Conservation (phyloP, 1,139 yeast species). For the Wickerhamomyces sp. region DNA sequence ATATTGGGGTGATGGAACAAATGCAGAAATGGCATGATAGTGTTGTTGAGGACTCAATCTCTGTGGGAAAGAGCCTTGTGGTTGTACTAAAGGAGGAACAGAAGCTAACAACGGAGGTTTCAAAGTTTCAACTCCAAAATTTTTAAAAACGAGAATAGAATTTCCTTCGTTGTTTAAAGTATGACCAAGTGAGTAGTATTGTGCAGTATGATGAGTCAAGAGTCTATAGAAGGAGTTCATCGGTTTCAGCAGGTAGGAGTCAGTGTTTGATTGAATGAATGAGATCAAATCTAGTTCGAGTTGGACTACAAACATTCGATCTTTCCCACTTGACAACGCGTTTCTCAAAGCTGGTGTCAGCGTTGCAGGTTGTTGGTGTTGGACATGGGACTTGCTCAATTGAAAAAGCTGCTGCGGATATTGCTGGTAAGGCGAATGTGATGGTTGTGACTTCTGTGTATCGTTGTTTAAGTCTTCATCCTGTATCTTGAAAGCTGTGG, state of each 20-base stretch:
- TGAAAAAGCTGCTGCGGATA: not conserved
- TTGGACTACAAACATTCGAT: constrained; percentile 46
- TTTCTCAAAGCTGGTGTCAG: constrained; percentile 27
- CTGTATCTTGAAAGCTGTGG: too few species aligned
- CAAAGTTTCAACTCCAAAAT: constrained; percentile 19
- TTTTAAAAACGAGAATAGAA: constrained; percentile 36
- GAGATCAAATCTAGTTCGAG: constrained; percentile 44
- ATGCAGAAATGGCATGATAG: not conserved
- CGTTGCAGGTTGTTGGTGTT: constrained; percentile 4
- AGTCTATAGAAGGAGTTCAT: constrained; percentile 65
- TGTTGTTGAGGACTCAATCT: not conserved
- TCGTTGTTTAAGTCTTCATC: too few species aligned
- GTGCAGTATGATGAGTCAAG: constrained; percentile 64
- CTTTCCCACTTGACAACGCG: constrained; percentile 43
- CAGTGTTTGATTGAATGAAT: constrained; percentile 31
- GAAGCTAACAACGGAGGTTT: constrained; percentile 13
- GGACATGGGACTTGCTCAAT: not conserved
- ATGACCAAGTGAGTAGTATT: constrained; percentile 56
- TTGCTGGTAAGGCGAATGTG: not conserved
- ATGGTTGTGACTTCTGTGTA: too few species aligned
- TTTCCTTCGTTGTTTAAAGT: constrained; percentile 41
- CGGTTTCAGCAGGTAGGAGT: constrained; percentile 43
- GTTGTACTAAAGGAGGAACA: constrained; percentile 5
- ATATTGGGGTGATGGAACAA: not conserved
- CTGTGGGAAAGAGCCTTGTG: not conserved